These are phyloP conservation scores for Jackrogersella minutella DNA, from an alignment of 495 filamentous ascomycete genomes.

Conservation along the genomic window DNA sequence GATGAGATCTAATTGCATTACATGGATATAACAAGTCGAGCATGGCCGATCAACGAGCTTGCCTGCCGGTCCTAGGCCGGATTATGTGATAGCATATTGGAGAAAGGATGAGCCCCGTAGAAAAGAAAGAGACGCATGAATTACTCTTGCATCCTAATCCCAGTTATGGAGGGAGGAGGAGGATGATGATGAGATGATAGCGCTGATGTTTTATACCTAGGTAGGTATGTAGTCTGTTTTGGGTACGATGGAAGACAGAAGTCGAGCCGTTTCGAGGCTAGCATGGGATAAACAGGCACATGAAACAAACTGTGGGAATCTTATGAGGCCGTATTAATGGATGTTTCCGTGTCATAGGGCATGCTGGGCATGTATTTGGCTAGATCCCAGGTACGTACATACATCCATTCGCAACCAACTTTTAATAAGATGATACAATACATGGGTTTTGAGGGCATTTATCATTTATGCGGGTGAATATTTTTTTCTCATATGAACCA, in stretches of 20 bases:
- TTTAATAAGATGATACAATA: slow-evolving; percentile 26
- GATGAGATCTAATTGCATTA: slow-evolving; percentile 21
- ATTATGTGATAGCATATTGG: slow-evolving; percentile 29
- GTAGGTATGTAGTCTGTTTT: slow-evolving; percentile 8
- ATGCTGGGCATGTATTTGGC: slow-evolving; percentile 2
- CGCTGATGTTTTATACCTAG: slow-evolving; percentile 22
- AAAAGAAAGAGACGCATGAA: slow-evolving; percentile 13
- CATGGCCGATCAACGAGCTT: slow-evolving; percentile 32
- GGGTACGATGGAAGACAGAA: not conserved
- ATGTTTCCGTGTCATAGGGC: not conserved
- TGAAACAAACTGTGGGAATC: slow-evolving; percentile 33
- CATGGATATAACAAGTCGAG: slow-evolving; percentile 25
- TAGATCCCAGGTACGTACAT: not conserved
- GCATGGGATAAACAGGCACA: slow-evolving; percentile 25
- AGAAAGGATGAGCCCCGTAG: slow-evolving; percentile 7
- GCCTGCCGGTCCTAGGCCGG: slow-evolving; percentile 28
- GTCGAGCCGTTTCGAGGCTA: not conserved
- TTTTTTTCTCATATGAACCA: too few relatives aligned
- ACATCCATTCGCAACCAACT: not conserved
- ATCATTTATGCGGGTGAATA: slow-evolving; percentile 39
- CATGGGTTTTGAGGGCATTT: slow-evolving; percentile 35
- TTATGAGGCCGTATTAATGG: slow-evolving; percentile 35
- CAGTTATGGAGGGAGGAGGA: slow-evolving; percentile 2
- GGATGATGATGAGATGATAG: slow-evolving; percentile 12
- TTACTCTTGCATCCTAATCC: slow-evolving; percentile 6